Evolutionary conservation across 2,329 filamentous ascomycete species (phyloP).

Genomic region (Penicillium sp.): DNA sequence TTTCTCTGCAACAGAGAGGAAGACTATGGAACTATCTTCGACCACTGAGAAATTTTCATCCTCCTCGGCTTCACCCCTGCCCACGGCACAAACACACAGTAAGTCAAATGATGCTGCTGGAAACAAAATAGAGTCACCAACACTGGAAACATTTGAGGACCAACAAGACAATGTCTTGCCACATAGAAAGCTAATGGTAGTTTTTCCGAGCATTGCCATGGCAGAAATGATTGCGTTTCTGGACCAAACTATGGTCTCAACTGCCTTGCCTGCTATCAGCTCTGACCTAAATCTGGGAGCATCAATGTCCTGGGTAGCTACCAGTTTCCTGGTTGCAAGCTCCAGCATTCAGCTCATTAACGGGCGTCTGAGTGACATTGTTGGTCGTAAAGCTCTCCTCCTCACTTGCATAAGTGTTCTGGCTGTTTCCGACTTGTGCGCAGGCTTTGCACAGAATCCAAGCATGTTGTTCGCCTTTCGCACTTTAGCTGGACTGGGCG

Average conservation of each 20-base stretch:
- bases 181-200: conserved; percentile 8
- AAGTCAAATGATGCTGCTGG: too few relatives aligned
- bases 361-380: conserved; percentile 53
- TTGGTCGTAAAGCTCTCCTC: conserved; percentile 54
- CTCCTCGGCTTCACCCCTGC: too few relatives aligned
- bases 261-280: conserved; percentile 7
- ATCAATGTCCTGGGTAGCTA: conserved; percentile 17
- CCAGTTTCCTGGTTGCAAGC: conserved; percentile 27
- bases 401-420: conserved; percentile 48
- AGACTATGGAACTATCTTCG: too few relatives aligned
- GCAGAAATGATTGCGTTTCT: conserved; percentile 8
- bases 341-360: conserved; percentile 56
- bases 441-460: conserved; percentile 48
- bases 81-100: too few relatives aligned
- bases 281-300: conserved; percentile 2
- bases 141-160: conserved; percentile 10
- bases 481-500: conserved; percentile 52
- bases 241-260: conserved; percentile 11
- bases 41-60: too few relatives aligned
- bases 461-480: conserved; percentile 56
- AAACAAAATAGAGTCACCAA: background rate
- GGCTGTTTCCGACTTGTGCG: conserved; percentile 51
- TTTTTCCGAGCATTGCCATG: conserved; percentile 11
- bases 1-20: too few relatives aligned
- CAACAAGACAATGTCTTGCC: conserved; percentile 10